Evolutionary conservation across 2,329 filamentous ascomycete genomes (phyloP), one percentile per base, ranked within the genome.

Genomic region (Arachnomyces sp.): DNA sequence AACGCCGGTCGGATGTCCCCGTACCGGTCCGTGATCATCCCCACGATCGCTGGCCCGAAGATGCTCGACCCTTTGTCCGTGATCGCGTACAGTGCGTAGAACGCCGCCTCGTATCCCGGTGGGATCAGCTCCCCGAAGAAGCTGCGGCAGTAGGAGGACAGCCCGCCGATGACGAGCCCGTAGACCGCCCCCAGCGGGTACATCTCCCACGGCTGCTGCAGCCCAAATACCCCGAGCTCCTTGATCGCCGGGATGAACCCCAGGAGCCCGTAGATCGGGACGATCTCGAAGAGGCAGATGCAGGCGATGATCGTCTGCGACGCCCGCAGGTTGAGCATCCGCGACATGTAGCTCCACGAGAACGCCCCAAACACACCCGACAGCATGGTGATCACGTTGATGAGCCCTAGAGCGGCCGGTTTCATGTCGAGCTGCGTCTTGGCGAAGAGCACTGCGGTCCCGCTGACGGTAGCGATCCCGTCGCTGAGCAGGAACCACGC

Each of bases 171-270:
- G 2, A 96, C 89, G 36, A 98, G 78, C 0, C 92, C 92, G 60
- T 95, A 96, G 9, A 96, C 78, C 2, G 84, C 84, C 0, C 87
- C 89, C 1, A 98, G 66, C 0, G 86, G 85, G 53, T 92, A 96
- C 86, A 98, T 95, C 54, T 98, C 92, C 85, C 88, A 94, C 2
- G 85, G 82, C 57, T 92, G 81, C 61, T 94, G 88, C n/a, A 98
- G 72, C 1, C 92, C 92, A 31, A 88, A 66, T 4, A 85, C 79
- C 1, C 87, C 89, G 62, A 83, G 77, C 6, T 71, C 67, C 51
- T 79, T 75, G 34, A 98, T 74, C 5, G 85, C 78, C 0, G 89
- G 87, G 12, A 96, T 72, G 56, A 92, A 95, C 1, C 89, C 89
- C 13, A 94, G 66, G 9, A 98, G 71, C 0, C 89, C 90, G 55